Base-by-base conservation (phyloP, 352 stramenopile species). In the Aphanomyces euteiches region DNA sequence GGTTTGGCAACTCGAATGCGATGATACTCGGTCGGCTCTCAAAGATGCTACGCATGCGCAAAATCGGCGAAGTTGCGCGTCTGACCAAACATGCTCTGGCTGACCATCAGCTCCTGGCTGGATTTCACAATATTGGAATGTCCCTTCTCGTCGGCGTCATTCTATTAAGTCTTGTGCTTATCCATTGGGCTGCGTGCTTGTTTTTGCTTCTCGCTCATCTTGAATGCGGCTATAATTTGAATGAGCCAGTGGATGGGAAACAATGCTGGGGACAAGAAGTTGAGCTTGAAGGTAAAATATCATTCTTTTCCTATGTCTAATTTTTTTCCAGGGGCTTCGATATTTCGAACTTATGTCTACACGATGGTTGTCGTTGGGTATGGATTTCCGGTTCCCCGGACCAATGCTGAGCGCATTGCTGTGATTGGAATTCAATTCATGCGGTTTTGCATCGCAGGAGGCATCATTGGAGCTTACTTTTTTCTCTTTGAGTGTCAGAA, bases 401-500 rank as follows among this genome's bases (percentile, higher is more conserved):
- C 59, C 7, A 67, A 67, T 50, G 3, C 56, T 7, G 59, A 67
- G 59, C 59, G 59, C 13, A 15, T 50, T 19, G 36, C 56, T 19
- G 59, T 48, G 2, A 40, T 67, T 17, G 15, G 41, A 7, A 56
- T 67, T 12, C 59, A 67, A 38, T 53, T 67, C 43, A 54, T 39
- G 39, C 59, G 59, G 3, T 67, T 56, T 36, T 41, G 41, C 41
- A 50, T 39, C 1, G 39, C 21, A 6, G 59, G 41, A 10, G 59
- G 40, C 6, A 40, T 67, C 59, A 54, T 67, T 34, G 28, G 39
- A 5, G 59, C 59, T 7, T 67, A 56, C 37, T 41, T 67, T 5
- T 67, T 67, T 3, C 43, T 67, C 19, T 67, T 67, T 50, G 59
- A 67, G 28, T 67, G 59, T 28, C 59, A 67, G 41, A 67, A 67